These are phyloP conservation scores for Kodamaea derodonti DNA, from an alignment of 1,139 yeast genomes.

Conservation along the genomic window DNA sequence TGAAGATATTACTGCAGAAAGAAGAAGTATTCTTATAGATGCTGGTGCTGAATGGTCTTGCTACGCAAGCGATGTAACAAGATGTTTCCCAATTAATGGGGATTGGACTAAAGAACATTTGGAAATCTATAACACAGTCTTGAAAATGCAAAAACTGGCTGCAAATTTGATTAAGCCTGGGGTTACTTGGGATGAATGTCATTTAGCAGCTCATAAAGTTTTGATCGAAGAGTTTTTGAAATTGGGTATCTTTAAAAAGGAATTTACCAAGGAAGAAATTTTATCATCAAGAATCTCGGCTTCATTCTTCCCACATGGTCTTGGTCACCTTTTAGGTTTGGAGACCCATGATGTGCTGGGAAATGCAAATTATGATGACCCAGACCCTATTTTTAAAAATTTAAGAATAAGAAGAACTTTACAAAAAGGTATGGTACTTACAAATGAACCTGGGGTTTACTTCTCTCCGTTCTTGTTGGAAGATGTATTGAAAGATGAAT, in stretches of 20 bases:
- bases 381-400: conserved; percentile 68
- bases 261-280: conserved; percentile 61
- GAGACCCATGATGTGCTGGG: conserved; percentile 98
- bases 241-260: conserved; percentile 71
- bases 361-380: conserved; percentile 75
- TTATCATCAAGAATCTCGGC: conserved; percentile 67
- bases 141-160: conserved; percentile 74
- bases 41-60: conserved; percentile 98
- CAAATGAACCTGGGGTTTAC: conserved; percentile 94
- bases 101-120: conserved; percentile 86
- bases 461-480: conserved; percentile 80
- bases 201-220: conserved; percentile 71
- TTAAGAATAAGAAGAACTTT: conserved; percentile 77
- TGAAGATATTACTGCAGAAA: conserved; percentile 51
- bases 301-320: conserved; percentile 89
- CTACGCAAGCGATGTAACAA: conserved; percentile 90
- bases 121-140: conserved; percentile 76
- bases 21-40: conserved; percentile 70
- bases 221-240: conserved; percentile 67
- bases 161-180: conserved; percentile 77
- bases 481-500: conserved; percentile 55
- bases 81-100: conserved; percentile 91
- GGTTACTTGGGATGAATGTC: conserved; percentile 82
- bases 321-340: conserved; percentile 91
- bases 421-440: conserved; percentile 79